Base-by-base conservation (phyloP, 495 filamentous ascomycete genomes). In the Copromyces sp. region DNA sequence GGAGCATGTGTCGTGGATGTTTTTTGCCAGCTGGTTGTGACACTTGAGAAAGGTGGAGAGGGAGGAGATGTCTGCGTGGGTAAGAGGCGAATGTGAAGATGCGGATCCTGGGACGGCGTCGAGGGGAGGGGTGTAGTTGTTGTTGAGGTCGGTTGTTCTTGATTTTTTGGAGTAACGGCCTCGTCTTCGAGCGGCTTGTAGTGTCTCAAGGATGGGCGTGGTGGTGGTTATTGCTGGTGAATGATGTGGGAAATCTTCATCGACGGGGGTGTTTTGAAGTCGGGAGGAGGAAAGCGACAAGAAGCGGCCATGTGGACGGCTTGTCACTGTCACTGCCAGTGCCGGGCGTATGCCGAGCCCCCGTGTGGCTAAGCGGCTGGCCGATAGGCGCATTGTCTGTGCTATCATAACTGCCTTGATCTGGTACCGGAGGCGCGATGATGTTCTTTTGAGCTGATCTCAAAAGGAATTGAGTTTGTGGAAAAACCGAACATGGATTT, bases 1-100 rank as follows among this genome's bases (percentile, higher is more conserved):
- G 76, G 88, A 91, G 3, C 47, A 24, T 29, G 88, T 91, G 53
- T 88, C 77, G 77, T 93, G 91, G 32, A 93, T 83, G 70, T 89
- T 86, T 24, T 83, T 80, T 74, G 89, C 87, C 75, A 93, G 81
- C 72, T 90, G 83, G 5, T 86, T 83, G 76, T 91, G 86, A 69
- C 89, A 86, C 70, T 85, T 86, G 70, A 92, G 77, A 17, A 6
- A 11, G 24, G 53, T 42, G 42, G 35, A 73, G 24, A 24, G 68
- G 2, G 1, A 59, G 9, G 47, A 24, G 20, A 59, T 59, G 47
- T 29, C 47, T 7, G 47, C 29, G 47, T 59, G 29, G 47, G 47
- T 29, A 9, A n/a, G 0, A 29, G 47, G 47, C 3, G 47, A 2
- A 47, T 59, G 11, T 29, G 47, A 14, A 29, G 44, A 47, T 20